Conservation (phyloP, 306 rosid species). For the Abrus precatorius region DNA sequence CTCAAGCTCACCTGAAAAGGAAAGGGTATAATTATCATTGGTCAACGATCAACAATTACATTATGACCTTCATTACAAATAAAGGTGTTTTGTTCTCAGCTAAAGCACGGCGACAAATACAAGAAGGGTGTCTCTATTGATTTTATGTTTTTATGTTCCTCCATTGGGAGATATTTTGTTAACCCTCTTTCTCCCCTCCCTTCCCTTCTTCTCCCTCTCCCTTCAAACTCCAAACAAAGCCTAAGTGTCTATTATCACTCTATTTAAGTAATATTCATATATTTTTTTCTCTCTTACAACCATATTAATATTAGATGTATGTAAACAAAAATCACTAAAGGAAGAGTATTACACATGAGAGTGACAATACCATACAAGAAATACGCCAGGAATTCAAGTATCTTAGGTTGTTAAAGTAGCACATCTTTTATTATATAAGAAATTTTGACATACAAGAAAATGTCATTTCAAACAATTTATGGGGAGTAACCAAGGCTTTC, state of each 20-base stretch:
- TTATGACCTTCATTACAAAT: constrained; percentile 7
- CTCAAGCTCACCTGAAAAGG: constrained; percentile 57
- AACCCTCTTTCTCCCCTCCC: too few relatives aligned
- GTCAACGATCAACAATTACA: constrained; percentile 2
- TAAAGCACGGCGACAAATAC: constrained; percentile 5
- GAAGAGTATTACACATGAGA: too few relatives aligned
- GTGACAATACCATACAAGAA: background rate
- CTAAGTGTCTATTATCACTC: too few relatives aligned
- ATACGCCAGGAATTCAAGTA: constrained; percentile 3
- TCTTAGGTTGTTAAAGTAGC: background rate
- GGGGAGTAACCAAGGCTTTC: background rate
- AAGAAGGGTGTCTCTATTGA: background rate
- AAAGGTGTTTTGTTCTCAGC: background rate
- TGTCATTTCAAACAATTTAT: constrained; percentile 7
- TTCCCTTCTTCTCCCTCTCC: too few relatives aligned
- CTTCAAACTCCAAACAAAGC: too few relatives aligned
- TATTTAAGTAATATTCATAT: too few relatives aligned
- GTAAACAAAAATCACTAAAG: too few relatives aligned
- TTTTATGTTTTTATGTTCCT: too few relatives aligned
- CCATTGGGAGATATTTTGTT: too few relatives aligned
- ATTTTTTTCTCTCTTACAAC: too few relatives aligned
- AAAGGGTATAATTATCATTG: constrained; percentile 7
- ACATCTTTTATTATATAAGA: constrained; percentile 3
- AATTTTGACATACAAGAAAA: constrained; percentile 6
- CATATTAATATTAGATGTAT: too few relatives aligned